These are phyloP conservation scores for Spencermartinsiella ligniputridi DNA, from an alignment of 1,139 yeast species.

Conservation along the genomic window DNA sequence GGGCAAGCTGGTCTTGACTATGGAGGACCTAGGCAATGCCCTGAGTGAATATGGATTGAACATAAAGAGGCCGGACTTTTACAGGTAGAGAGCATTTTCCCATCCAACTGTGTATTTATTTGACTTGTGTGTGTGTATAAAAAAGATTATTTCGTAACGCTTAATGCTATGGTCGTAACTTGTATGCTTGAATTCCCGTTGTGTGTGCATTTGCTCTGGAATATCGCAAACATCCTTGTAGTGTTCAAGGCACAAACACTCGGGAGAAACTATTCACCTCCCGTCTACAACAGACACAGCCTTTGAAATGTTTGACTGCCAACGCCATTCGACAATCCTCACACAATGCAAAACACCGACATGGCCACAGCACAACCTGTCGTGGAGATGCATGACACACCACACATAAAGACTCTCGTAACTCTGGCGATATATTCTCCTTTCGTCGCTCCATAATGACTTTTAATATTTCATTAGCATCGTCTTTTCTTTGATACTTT, in stretches of 20 bases:
- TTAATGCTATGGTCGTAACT: too few relatives aligned
- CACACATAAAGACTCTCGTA: constrained; percentile 47
- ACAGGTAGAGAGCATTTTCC: constrained; percentile 50
- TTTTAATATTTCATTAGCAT: constrained; percentile 8
- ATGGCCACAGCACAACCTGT: constrained; percentile 87
- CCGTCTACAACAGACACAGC: constrained; percentile 82
- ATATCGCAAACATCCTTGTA: too few relatives aligned
- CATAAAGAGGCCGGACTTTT: constrained; percentile 87
- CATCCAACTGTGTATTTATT: too few relatives aligned
- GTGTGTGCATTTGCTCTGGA: too few relatives aligned
- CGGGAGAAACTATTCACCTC: constrained; percentile 49
- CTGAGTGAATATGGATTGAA: constrained; percentile 90
- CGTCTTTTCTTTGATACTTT: constrained; percentile 15
- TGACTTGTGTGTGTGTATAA: too few relatives aligned
- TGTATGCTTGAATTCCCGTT: too few relatives aligned
- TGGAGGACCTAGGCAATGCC: constrained; percentile 86
- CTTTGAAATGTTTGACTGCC: constrained; percentile 67
- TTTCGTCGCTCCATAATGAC: constrained; percentile 15
- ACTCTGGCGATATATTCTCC: constrained; percentile 7
- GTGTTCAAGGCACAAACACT: constrained; percentile 40
- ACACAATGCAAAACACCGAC: constrained; percentile 83
- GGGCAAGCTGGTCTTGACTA: constrained; percentile 75
- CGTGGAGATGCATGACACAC: constrained; percentile 75
- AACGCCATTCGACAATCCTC: constrained; percentile 77
- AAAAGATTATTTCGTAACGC: too few relatives aligned